Evolutionary conservation across 2,329 filamentous ascomycete species (phyloP), one percentile per base, ranked within the genome.

Genomic region (Xylariales sp.): DNA sequence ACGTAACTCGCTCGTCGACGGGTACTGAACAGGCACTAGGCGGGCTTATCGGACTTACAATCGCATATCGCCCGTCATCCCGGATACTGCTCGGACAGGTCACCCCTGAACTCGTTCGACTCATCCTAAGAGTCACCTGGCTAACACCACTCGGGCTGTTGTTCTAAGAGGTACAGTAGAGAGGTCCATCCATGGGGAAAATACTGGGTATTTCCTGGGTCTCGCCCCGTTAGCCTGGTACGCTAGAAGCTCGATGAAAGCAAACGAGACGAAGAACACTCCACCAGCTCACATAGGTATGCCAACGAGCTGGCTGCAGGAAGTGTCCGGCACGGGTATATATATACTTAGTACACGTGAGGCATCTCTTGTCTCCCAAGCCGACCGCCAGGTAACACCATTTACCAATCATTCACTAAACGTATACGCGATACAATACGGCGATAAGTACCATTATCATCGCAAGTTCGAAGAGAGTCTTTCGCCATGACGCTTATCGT

Each of bases 401-500:
- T 18, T 30, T 36, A 30, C 7, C 7, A 55, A n/a, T 12, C 12
- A 30, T 23, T 14, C 10, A n/a, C 6, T 6, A 49, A 54, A 18
- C 41, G 18, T 45, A 16, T 3, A 16, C 10, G 14, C 6, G 6
- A 23, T 16, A 39, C 5, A 49, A 39, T 14, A 43, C 9, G 6
- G 9, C 6, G n/a, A 48, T 52, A 23, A 23, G 23, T 23, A 66
- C 9, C 14, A 57, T 41, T 16, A 12, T 30, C 32, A 14, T 12
- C 34, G 3, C 46, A 43, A 43, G 1, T 30, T 18, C 10, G 18
- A 61, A 1, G 3, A 50, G 23, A 14, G 18, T n/a, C 49, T n/a
- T 23, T 28, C 59, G 30, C 48, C 18, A 71, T 69, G 67, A 62
- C 67, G 5, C 64, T 71, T n/a, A 69, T 64, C 32, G 60, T 71